phyloP scores from a whole-genome alignment of 2,329 filamentous ascomycete species.

The Colletotrichum ledebouriae region DNA sequence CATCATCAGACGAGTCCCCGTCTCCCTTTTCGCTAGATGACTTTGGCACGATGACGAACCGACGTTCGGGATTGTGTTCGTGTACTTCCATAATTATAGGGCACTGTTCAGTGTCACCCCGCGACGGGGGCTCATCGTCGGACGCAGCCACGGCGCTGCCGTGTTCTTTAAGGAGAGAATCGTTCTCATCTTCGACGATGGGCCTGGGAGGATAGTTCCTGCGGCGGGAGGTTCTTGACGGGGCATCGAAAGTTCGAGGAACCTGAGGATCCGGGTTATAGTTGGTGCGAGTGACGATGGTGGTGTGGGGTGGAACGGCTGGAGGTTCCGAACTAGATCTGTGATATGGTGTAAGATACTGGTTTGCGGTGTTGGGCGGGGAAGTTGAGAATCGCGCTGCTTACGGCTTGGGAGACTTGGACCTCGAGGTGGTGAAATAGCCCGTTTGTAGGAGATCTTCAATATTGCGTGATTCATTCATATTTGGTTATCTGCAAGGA shows the following conservation, averaged over 20 bases:
- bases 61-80: conserved; percentile 72
- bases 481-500: conserved; percentile 46
- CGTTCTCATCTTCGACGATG: conserved; percentile 77
- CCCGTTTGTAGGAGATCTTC: conserved; percentile 63
- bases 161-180: conserved; percentile 73
- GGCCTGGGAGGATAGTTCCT: conserved; percentile 70
- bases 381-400: conserved; percentile 32
- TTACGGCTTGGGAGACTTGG: conserved; percentile 54
- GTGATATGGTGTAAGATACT: conserved; percentile 18
- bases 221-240: conserved; percentile 34
- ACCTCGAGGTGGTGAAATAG: conserved; percentile 64
- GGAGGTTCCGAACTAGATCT: conserved; percentile 34
- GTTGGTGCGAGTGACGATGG: conserved; percentile 23
- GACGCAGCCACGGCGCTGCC: conserved; percentile 49
- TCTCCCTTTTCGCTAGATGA: conserved; percentile 38
- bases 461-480: conserved; percentile 60
- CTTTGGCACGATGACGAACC: conserved; percentile 71
- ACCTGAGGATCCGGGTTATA: conserved; percentile 25
- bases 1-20: conserved; percentile 45
- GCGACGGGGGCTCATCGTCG: conserved; percentile 70
- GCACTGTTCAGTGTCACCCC: conserved; percentile 77
- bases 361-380: neutral
- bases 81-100: conserved; percentile 75
- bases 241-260: conserved; percentile 43
- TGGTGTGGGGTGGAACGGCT: conserved; percentile 36